Conservation (phyloP, 2,329 filamentous ascomycete species). For the Elsinoe ampelina region DNA sequence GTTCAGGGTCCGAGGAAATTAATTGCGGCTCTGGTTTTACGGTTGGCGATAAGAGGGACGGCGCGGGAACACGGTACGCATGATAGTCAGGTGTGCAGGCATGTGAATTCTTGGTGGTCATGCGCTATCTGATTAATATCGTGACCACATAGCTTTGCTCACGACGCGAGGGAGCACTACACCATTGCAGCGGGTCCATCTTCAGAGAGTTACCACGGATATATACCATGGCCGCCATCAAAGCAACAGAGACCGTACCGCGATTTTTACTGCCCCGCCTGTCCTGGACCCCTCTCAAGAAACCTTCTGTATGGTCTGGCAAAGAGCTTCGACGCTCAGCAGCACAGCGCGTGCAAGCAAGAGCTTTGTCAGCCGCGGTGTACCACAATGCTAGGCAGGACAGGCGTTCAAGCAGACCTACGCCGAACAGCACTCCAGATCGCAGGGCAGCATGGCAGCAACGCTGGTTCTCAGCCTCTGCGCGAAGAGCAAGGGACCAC, state of each 20-base stretch:
- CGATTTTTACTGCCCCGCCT: slow-evolving; percentile 32
- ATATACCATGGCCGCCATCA: not conserved
- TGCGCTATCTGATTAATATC: not conserved
- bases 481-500: slow-evolving; percentile 60
- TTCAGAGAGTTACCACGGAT: too few relatives aligned
- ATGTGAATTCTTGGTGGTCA: not conserved
- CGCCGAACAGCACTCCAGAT: not conserved
- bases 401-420: not conserved
- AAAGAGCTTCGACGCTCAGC: slow-evolving; percentile 5
- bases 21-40: not conserved
- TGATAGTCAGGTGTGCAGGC: not conserved
- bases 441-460: not conserved
- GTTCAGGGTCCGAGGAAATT: not conserved
- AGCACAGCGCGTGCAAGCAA: not conserved
- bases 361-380: slow-evolving; percentile 12
- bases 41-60: not conserved
- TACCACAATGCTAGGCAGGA: slow-evolving; percentile 4
- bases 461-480: slow-evolving; percentile 57
- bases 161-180: too few relatives aligned
- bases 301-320: slow-evolving; percentile 11
- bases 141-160: too few relatives aligned
- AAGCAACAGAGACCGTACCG: slow-evolving; percentile 25
- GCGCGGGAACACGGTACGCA: not conserved
- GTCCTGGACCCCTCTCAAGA: slow-evolving; percentile 22
- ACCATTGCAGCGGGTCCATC: too few relatives aligned